phyloP scores from a whole-genome alignment of 805 yeast genomes.

The Cyberlindnera americana region DNA sequence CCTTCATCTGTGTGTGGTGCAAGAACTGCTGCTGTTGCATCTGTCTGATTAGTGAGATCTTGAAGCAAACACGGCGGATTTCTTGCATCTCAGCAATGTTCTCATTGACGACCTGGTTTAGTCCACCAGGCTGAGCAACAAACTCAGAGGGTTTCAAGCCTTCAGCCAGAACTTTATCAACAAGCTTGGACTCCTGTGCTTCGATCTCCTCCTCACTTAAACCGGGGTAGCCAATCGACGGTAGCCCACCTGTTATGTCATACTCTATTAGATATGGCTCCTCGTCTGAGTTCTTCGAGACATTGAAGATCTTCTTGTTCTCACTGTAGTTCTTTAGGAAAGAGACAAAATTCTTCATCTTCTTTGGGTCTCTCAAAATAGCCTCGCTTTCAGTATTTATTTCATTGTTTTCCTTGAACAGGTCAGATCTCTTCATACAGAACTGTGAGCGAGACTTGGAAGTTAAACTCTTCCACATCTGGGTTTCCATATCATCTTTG shows the following conservation, averaged over 20 bases:
- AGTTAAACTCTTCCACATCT: conserved; percentile 81
- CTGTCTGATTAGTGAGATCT: conserved; percentile 81
- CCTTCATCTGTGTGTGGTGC: conserved; percentile 68
- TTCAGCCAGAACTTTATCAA: conserved; percentile 36
- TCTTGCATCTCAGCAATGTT: conserved; percentile 83
- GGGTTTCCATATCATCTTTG: conserved; percentile 65
- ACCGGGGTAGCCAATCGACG: conserved; percentile 57
- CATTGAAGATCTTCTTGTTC: conserved; percentile 30
- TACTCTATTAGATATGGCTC: conserved; percentile 69
- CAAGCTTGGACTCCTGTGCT: conserved; percentile 40
- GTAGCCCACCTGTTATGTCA: conserved; percentile 78
- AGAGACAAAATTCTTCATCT: conserved; percentile 55
- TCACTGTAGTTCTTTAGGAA: conserved; percentile 30
- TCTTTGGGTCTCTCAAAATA: conserved; percentile 56
- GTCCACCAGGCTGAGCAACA: conserved; percentile 47
- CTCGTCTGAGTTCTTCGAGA: conserved; percentile 27
- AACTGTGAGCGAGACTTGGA: conserved; percentile 76
- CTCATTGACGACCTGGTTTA: conserved; percentile 53
- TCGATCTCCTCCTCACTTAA: conserved; percentile 44
- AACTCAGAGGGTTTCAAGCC: conserved; percentile 39
- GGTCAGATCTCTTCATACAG: conserved; percentile 60
- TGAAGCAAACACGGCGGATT: conserved; percentile 82
- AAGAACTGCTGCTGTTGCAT: conserved; percentile 81
- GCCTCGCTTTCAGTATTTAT: conserved; percentile 71
- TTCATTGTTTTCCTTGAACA: conserved; percentile 55